phyloP scores from a whole-genome alignment of 495 filamentous ascomycete species.

The Aspergillus carlsbadensis region DNA sequence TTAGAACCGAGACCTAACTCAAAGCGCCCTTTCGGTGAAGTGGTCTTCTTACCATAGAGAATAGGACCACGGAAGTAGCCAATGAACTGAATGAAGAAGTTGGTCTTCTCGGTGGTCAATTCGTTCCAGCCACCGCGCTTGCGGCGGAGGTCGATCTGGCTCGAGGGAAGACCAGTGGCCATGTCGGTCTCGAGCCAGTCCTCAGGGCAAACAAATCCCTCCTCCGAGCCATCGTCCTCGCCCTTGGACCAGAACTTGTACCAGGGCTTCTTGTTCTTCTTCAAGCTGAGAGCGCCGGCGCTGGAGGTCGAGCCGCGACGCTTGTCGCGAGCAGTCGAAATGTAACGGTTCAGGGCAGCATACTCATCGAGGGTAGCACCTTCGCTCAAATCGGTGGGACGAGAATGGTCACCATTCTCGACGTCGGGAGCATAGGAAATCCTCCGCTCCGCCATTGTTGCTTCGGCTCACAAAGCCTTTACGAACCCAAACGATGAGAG shows the following conservation, averaged over 20 bases:
- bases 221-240: constrained; percentile 29
- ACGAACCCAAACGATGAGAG: constrained; percentile 43
- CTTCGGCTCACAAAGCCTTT: constrained; percentile 47
- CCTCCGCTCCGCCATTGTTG: constrained; percentile 54
- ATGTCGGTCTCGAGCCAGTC: constrained; percentile 76
- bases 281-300: constrained; percentile 41
- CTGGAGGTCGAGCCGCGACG: constrained; percentile 56
- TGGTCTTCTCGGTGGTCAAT: constrained; percentile 72
- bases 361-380: constrained; percentile 48
- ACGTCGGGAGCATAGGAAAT: constrained; percentile 55
- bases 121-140: constrained; percentile 73
- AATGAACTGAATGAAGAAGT: constrained; percentile 73
- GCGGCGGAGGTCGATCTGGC: constrained; percentile 63
- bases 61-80: constrained; percentile 81
- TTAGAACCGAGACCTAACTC: constrained; percentile 5
- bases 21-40: not conserved
- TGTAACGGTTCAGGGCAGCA: constrained; percentile 60
- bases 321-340: constrained; percentile 63
- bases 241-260: constrained; percentile 57
- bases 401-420: constrained; percentile 49
- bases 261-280: constrained; percentile 52
- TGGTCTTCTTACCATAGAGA: constrained; percentile 65
- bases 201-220: constrained; percentile 58
- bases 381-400: constrained; percentile 32
- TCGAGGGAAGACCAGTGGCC: constrained; percentile 54